Conservation (phyloP, 23 red algal genomes). For the Chondrus crispus region DNA sequence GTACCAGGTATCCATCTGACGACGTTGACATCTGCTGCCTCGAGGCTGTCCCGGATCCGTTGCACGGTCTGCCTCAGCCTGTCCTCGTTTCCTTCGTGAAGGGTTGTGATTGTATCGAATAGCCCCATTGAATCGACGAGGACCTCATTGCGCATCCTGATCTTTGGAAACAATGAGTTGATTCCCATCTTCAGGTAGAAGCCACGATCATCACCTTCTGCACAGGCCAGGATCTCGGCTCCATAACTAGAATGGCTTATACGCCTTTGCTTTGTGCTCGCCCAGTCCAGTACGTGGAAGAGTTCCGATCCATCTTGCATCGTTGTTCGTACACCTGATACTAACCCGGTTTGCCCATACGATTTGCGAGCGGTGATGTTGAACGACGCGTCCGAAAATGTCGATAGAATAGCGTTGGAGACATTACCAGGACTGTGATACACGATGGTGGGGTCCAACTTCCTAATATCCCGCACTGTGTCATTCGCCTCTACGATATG, state of each 20-base stretch:
- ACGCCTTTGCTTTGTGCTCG: background rate
- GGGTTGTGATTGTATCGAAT: background rate
- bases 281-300: background rate
- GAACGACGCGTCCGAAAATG: background rate
- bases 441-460: background rate
- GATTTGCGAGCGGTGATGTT: background rate
- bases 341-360: background rate
- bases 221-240: background rate
- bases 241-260: background rate
- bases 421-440: too few relatives aligned
- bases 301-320: background rate
- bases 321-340: background rate
- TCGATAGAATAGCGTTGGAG: background rate
- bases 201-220: background rate
- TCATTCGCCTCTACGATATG: constrained; percentile 26
- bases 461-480: background rate
- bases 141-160: background rate
- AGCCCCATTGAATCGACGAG: background rate
- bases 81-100: background rate
- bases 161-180: too few relatives aligned
- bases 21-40: background rate
- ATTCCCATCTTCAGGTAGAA: background rate
- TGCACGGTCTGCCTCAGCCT: background rate
- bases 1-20: too few relatives aligned
- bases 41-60: background rate